Base-by-base conservation (phyloP, 148 eudicot species). In the Silene latifolia region DNA sequence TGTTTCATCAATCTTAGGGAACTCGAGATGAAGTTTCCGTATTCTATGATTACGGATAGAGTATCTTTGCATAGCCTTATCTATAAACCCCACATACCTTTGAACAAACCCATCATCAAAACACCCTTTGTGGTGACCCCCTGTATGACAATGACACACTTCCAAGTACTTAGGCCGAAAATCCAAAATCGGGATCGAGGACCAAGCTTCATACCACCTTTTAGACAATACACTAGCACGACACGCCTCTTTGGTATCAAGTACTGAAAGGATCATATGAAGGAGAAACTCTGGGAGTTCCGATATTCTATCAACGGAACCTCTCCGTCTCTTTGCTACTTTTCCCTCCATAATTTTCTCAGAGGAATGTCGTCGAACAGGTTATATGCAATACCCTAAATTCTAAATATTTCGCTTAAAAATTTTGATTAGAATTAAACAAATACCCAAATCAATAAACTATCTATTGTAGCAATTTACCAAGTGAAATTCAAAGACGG, bases 1-100 rank as follows among this genome's bases (percentile, higher is more conserved):
- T 0, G 19, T 42, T n/a, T 67, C 51, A 67, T 18, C 14, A n/a
- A 39, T 19, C 53, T 8, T 19, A 9, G 48, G 70, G n/a, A 39
- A 42, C 70, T n/a, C 70, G 9, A 67, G 4, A 39, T 42, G 4
- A 67, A 67, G 24, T 39, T 67, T 67, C 15, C 23, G 18, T 39
- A 67, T 39, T n/a, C 1, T 44, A 42, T 14, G 1, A 0, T n/a
- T 39, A 9, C 19, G 14, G 5, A 6, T 21, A n/a, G 12, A 19
- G 25, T 67, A 67, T 67, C 70, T 67, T 2, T 67, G 51, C 70
- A 67, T 67, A n/a, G 11, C 23, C 24, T 42, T 67, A n/a, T n/a
- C 70, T 7, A 67, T 42, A 21, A 15, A 39, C 8, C 47, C 47
- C 69, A 66, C 69, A 66, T 32, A 66, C 1, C 15, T 6, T 17